Conservation (phyloP, 257 asterid genomes). For the Nicotiana obtusifolia region DNA sequence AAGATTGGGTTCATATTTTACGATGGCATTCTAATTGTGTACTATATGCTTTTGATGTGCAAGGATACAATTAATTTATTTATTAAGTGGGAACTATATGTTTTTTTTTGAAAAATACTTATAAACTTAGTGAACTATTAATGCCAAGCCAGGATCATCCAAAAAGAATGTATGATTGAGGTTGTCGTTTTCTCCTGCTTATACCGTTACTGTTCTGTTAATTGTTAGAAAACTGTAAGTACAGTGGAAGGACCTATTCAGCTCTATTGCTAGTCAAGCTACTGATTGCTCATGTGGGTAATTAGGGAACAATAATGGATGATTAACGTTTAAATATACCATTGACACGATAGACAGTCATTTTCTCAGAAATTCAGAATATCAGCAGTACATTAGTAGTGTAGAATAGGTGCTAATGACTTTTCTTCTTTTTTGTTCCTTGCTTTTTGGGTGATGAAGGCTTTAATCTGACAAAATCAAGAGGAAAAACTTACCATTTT, state of each 20-base stretch:
- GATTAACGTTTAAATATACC: neutral
- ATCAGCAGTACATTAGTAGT: neutral
- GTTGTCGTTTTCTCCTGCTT: neutral
- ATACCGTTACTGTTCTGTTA: neutral
- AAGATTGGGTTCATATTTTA: neutral
- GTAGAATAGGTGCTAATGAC: neutral
- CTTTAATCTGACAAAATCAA: neutral
- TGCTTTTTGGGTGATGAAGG: neutral
- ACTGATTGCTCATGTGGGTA: neutral
- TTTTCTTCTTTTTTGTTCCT: neutral
- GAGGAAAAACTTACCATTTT: neutral
- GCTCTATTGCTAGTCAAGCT: constrained; percentile 3
- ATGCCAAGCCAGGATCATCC: constrained; percentile 1
- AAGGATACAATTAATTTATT: neutral
- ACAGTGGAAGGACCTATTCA: neutral
- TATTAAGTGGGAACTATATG: neutral
- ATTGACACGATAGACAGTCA: neutral
- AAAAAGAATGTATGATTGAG: neutral
- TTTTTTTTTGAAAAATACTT: too few species aligned
- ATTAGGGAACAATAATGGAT: neutral
- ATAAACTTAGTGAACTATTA: neutral
- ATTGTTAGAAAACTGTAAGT: neutral
- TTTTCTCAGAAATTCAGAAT: neutral
- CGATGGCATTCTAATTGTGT: neutral
- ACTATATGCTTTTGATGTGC: neutral